These are phyloP conservation scores for Arachis monticola DNA, from an alignment of 331 rosid species.

Conservation along the genomic window DNA sequence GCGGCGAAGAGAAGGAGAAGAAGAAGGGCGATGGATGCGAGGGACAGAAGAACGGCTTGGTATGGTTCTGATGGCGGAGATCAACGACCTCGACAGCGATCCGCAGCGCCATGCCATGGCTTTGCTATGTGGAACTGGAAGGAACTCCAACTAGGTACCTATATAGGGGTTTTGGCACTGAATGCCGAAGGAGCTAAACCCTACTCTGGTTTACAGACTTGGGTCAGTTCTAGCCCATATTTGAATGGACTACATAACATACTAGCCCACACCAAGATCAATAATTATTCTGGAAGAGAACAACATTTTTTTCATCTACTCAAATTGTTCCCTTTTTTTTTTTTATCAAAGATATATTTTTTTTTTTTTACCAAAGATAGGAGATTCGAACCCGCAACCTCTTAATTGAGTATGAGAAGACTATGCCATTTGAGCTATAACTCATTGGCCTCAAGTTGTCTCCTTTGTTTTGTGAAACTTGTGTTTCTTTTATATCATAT, in stretches of 20 bases:
- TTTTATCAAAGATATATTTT: no score
- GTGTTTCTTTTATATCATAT: no score
- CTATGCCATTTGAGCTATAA: no score
- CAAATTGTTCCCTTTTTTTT: no score
- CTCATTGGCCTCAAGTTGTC: no score
- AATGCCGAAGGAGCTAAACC: constrained; percentile 26
- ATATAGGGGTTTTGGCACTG: background rate
- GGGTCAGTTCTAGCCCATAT: background rate
- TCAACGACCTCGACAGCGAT: constrained; percentile 56
- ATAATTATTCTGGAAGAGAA: no score
- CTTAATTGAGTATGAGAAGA: no score
- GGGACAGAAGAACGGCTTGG: constrained; percentile 44
- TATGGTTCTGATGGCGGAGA: constrained; percentile 51
- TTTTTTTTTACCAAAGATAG: no score
- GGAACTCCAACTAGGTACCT: no score
- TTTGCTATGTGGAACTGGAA: constrained; percentile 2
- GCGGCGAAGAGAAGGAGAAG: constrained; percentile 46
- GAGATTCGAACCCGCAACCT: no score
- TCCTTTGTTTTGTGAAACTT: no score
- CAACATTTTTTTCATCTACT: no score
- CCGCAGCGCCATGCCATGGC: constrained; percentile 60
- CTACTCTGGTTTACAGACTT: background rate
- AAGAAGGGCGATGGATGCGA: constrained; percentile 38
- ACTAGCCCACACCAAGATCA: background rate
- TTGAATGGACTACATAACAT: background rate